phyloP scores from a whole-genome alignment of 768 basidiomycete genomes.

The Collybia sp. region DNA sequence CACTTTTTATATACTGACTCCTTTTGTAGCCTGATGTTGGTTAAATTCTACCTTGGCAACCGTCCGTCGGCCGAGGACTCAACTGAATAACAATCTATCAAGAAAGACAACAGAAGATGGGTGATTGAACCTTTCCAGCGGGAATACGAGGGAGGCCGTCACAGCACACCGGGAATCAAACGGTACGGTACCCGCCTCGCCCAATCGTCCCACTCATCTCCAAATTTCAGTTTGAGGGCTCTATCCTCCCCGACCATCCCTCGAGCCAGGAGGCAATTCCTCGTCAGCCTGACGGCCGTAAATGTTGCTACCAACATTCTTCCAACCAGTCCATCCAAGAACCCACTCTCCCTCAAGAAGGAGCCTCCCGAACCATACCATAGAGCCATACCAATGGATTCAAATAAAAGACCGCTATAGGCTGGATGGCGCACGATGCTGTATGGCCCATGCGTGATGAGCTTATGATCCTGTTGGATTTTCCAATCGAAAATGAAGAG shows the following conservation, averaged over 20 bases:
- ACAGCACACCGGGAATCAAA: slow-evolving; percentile 20
- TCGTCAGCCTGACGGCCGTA: slow-evolving; percentile 3
- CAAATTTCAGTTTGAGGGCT: slow-evolving; percentile 20
- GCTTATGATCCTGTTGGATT: slow-evolving; percentile 15
- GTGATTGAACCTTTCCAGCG: too few relatives aligned
- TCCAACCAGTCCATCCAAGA: slow-evolving; percentile 1
- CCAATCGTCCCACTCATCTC: slow-evolving; percentile 26
- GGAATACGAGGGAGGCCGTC: too few relatives aligned
- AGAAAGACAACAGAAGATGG: too few relatives aligned
- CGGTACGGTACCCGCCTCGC: slow-evolving; percentile 17
- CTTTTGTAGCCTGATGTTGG: too few relatives aligned
- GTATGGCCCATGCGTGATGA: slow-evolving; percentile 22
- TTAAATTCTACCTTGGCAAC: too few relatives aligned
- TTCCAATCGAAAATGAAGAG: slow-evolving; percentile 24
- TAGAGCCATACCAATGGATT: slow-evolving; percentile 22
- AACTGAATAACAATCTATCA: too few relatives aligned
- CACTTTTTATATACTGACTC: too few relatives aligned
- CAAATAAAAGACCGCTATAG: slow-evolving; percentile 17
- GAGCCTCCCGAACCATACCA: slow-evolving; percentile 24
- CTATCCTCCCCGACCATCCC: slow-evolving; percentile 10
- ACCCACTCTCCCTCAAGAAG: slow-evolving; percentile 16
- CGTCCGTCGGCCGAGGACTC: too few relatives aligned
- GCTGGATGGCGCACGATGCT: slow-evolving; percentile 19
- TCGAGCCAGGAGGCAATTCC: too few relatives aligned
- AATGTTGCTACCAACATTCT: slow-evolving; percentile 3